Evolutionary conservation across 148 eudicot genomes (phyloP).

Genomic region (Agrostemma githago): DNA sequence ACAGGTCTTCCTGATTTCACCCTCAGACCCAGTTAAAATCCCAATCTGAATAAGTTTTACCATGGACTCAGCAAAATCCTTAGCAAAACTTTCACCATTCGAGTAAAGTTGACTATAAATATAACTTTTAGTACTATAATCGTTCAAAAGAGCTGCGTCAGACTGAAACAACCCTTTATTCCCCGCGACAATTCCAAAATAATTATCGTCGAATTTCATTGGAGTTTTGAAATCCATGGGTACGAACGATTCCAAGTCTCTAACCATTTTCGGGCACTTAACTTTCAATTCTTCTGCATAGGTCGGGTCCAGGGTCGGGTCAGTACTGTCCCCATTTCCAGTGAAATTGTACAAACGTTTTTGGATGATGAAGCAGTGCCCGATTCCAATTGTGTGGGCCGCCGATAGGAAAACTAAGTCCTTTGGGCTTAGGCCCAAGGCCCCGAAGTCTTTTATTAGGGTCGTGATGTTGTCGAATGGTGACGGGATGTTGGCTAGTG

Average conservation of each 20-base stretch:
- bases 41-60: slow-evolving; percentile 19
- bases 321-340: slow-evolving; percentile 44
- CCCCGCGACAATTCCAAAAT: slow-evolving; percentile 38
- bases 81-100: slow-evolving; percentile 28
- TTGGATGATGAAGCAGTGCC: slow-evolving; percentile 39
- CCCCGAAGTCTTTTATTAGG: slow-evolving; percentile 31
- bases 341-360: slow-evolving; percentile 60
- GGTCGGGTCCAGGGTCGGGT: slow-evolving; percentile 41
- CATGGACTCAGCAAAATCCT: slow-evolving; percentile 38
- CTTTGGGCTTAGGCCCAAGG: slow-evolving; percentile 31
- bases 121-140: slow-evolving; percentile 30
- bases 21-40: slow-evolving; percentile 23
- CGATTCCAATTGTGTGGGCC: slow-evolving; percentile 57
- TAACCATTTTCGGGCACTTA: slow-evolving; percentile 26
- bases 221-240: slow-evolving; percentile 46
- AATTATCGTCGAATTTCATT: slow-evolving; percentile 36
- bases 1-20: slow-evolving; percentile 34
- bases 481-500: slow-evolving; percentile 31
- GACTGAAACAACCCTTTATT: slow-evolving; percentile 49
- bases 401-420: slow-evolving; percentile 57
- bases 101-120: slow-evolving; percentile 25
- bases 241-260: slow-evolving; percentile 25
- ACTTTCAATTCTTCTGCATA: slow-evolving; percentile 32
- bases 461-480: slow-evolving; percentile 31
- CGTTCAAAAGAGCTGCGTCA: slow-evolving; percentile 51